Conservation (phyloP, 2,329 filamentous ascomycete species). For the Aureobasidium sp. region DNA sequence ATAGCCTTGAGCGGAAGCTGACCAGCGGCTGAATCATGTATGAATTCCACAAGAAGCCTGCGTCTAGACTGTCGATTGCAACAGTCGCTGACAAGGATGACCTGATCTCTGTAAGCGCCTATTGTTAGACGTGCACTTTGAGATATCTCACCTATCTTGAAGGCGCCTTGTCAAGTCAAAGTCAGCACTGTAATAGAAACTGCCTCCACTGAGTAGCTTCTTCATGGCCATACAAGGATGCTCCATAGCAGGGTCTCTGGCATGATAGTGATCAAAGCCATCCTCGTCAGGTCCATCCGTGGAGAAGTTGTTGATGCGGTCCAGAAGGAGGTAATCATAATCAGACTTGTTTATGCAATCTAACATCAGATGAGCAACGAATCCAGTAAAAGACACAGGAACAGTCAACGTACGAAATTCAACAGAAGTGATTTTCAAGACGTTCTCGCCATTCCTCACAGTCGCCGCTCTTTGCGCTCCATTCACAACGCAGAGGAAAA, state of each 20-base stretch:
- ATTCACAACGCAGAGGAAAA: slow-evolving; percentile 87
- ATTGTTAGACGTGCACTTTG: neutral
- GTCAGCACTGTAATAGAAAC: slow-evolving; percentile 97
- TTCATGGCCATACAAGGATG: slow-evolving; percentile 87
- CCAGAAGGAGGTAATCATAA: slow-evolving; percentile 68
- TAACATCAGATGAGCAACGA: slow-evolving; percentile 22
- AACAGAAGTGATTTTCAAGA: slow-evolving; percentile 78
- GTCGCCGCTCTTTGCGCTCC: slow-evolving; percentile 71
- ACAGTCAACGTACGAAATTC: slow-evolving; percentile 57
- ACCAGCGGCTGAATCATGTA: slow-evolving; percentile 95
- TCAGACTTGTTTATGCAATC: slow-evolving; percentile 82
- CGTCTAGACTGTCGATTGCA: slow-evolving; percentile 86
- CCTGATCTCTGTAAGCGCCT: slow-evolving; percentile 2
- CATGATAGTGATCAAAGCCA: slow-evolving; percentile 45
- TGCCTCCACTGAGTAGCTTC: slow-evolving; percentile 86
- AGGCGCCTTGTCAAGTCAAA: slow-evolving; percentile 92
- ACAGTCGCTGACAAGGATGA: slow-evolving; percentile 53
- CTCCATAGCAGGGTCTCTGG: slow-evolving; percentile 65
- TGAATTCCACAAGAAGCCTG: slow-evolving; percentile 93
- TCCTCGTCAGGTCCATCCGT: slow-evolving; percentile 49
- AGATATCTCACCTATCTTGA: slow-evolving; percentile 63
- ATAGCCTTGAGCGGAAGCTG: slow-evolving; percentile 75
- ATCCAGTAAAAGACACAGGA: neutral
- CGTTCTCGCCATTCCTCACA: slow-evolving; percentile 77
- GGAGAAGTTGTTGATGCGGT: slow-evolving; percentile 50